Base-by-base conservation (phyloP, 1,139 yeast species). In the Yamadazyma songkhlaensis region DNA sequence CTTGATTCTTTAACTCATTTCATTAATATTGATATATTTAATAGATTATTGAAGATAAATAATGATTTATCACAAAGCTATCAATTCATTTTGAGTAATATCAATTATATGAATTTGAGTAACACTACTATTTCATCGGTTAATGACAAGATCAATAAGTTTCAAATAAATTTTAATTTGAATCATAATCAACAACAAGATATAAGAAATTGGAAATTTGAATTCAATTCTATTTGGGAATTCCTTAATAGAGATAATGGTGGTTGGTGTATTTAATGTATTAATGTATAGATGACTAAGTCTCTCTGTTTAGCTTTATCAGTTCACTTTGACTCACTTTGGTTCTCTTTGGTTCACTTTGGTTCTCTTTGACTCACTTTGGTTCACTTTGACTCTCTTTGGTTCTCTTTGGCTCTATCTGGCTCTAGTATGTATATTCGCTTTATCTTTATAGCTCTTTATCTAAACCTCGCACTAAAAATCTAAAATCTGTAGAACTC, bases 61-160 rank as follows among this genome's bases (percentile, higher is more conserved):
- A 59, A 59, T 40, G 74, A 70, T 38, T 58, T 71, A 36, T 61
- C 67, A 9, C 62, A 58, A 24, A 55, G 67, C 11, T 67, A 49
- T 44, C 68, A 64, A 41, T 51, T 62, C 34, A 51, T 70, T 39
- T 60, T 55, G 43, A 53, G 59, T 31, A 63, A 57, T 39, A 49
- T 64, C 42, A 65, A 57, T 42, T 48, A 62, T 39, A 52, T 49
- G 31, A 45, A 54, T 23, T 44, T 53, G 42, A 71, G 72, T 7
- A 24, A 31, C 11, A 12, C 22, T 7, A 31, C 17, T 25, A 15
- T 31, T 6, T 24, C 34, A 10, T n/a, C n/a, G 3, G 11, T 31
- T 14, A 31, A 31, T 24, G 27, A 31, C n/a, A 31, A 31, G 14
- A 11, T 31, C 11, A n/a, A 13, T 15, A 31, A 31, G n/a, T 31